These are phyloP conservation scores for Diplodia seriata DNA, from an alignment of 2,329 filamentous ascomycete species.

Conservation along the genomic window DNA sequence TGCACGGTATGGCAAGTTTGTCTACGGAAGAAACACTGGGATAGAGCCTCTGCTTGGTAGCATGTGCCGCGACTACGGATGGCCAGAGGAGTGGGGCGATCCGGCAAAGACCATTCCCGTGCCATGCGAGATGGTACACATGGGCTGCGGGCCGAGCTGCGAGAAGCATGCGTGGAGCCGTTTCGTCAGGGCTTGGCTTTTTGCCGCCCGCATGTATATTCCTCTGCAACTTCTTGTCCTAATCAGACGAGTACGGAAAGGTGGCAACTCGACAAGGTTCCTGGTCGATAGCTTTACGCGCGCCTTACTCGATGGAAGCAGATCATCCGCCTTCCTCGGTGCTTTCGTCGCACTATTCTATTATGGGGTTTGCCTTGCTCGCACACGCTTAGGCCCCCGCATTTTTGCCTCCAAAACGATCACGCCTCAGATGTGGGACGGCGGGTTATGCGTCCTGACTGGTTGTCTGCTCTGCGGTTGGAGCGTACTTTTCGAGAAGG, in stretches of 20 bases:
- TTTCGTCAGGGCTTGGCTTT: constrained; percentile 72
- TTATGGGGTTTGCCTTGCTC: constrained; percentile 80
- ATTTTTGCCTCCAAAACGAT: constrained; percentile 64
- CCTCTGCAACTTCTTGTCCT: constrained; percentile 67
- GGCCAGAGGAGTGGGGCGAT: constrained; percentile 75
- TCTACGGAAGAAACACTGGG: constrained; percentile 77
- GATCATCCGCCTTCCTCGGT: constrained; percentile 79
- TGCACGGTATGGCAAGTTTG: constrained; percentile 67
- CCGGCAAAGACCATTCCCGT: constrained; percentile 73
- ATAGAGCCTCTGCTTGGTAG: constrained; percentile 70
- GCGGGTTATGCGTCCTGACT: constrained; percentile 71
- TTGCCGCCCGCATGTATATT: constrained; percentile 78
- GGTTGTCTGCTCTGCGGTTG: constrained; percentile 81
- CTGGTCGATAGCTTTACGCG: constrained; percentile 50
- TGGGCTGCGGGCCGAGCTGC: constrained; percentile 75
- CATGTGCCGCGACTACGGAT: constrained; percentile 75
- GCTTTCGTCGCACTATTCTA: constrained; percentile 81
- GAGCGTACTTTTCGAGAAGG: constrained; percentile 77
- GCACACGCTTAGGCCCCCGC: constrained; percentile 75
- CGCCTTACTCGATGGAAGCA: constrained; percentile 66
- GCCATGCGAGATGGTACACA: constrained; percentile 84
- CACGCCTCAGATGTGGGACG: constrained; percentile 63
- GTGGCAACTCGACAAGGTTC: constrained; percentile 36
- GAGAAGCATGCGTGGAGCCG: constrained; percentile 73
- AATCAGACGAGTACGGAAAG: constrained; percentile 31